Conservation (phyloP, 2,329 filamentous ascomycete species). For the Teratosphaeria zuluensis region DNA sequence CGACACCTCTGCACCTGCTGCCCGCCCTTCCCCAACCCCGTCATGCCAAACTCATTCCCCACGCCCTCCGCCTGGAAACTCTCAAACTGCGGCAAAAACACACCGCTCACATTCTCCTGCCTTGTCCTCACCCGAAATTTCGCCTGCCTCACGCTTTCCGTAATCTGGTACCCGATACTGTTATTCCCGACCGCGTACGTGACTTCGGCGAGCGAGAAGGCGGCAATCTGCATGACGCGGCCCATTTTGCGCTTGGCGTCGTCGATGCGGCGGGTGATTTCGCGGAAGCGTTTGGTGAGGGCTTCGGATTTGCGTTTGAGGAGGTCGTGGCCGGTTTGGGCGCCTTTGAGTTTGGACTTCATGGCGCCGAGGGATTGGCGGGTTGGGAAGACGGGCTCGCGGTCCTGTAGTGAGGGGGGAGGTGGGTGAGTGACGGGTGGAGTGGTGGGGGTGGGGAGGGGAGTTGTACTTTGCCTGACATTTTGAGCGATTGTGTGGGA, state of each 20-base stretch:
- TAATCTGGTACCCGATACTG: slow-evolving; percentile 89
- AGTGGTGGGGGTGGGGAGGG: background rate
- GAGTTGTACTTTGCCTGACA: background rate
- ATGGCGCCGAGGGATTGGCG: slow-evolving; percentile 93
- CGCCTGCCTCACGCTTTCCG: slow-evolving; percentile 87
- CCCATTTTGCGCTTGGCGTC: slow-evolving; percentile 99
- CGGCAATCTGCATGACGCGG: slow-evolving; percentile 96
- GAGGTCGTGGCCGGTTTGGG: slow-evolving; percentile 71
- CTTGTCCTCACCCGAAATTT: slow-evolving; percentile 88
- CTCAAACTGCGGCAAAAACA: slow-evolving; percentile 87
- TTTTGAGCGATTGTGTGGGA: background rate
- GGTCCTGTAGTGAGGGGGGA: slow-evolving; percentile 51
- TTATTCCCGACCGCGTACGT: slow-evolving; percentile 89
- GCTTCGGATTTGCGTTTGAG: slow-evolving; percentile 97
- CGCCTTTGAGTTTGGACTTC: slow-evolving; percentile 92
- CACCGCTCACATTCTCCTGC: slow-evolving; percentile 97
- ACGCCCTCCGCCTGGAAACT: slow-evolving; percentile 71
- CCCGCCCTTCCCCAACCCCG: slow-evolving; percentile 89
- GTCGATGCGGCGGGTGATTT: slow-evolving; percentile 94
- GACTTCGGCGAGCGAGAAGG: slow-evolving; percentile 94
- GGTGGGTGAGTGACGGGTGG: background rate
- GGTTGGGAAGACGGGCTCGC: slow-evolving; percentile 95
- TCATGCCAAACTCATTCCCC: slow-evolving; percentile 92
- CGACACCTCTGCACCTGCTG: slow-evolving; percentile 92
- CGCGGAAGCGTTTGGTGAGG: slow-evolving; percentile 71